Base-by-base conservation (phyloP, 306 rosid species). In the Malus asiatica region DNA sequence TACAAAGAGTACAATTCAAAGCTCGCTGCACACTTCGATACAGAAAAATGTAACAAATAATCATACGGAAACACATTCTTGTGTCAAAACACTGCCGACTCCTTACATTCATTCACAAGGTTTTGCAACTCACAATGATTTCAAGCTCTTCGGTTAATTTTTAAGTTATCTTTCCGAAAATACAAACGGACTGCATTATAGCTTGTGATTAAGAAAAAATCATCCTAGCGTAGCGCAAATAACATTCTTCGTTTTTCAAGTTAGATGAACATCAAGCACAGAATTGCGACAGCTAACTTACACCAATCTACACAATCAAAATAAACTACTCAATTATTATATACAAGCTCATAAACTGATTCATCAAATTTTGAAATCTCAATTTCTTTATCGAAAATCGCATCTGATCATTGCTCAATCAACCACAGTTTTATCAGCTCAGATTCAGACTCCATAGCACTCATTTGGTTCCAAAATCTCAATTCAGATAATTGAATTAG, bases 1-100 rank as follows among this genome's bases (percentile, higher is more conserved):
- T 57, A 75, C 53, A 64, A 65, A 22, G 44, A 60, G 58, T n/a
- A 51, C 59, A 45, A 78, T 14, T 82, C 66, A 74, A 42, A 57
- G 70, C 35, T 65, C 52, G 30, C 65, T 52, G 45, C 60, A 6
- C 27, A 57, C 67, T 63, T 77, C 0, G 5, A 61, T 44, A 35
- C 15, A 60, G 60, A 1, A 46, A 1, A 20, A 25, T 15, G 63
- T 8, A 18, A 20, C 25, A 57, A n/a, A 57, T 9, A 8, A n/a
- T 9, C 5, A 46, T 44, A 3, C 2, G 11, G 11, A 20, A 32
- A 46, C 7, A 29, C 30, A 42, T 20, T n/a, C 23, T 20, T 16
- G 4, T 53, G 9, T 15, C 40, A 14, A 73, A 55, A 18, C 27
- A 7, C 45, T 73, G 53, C 27, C 18, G 63, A 20, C 53, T 30